Conservation (phyloP, 2,329 filamentous ascomycete species). For the Sarocladium strictum region DNA sequence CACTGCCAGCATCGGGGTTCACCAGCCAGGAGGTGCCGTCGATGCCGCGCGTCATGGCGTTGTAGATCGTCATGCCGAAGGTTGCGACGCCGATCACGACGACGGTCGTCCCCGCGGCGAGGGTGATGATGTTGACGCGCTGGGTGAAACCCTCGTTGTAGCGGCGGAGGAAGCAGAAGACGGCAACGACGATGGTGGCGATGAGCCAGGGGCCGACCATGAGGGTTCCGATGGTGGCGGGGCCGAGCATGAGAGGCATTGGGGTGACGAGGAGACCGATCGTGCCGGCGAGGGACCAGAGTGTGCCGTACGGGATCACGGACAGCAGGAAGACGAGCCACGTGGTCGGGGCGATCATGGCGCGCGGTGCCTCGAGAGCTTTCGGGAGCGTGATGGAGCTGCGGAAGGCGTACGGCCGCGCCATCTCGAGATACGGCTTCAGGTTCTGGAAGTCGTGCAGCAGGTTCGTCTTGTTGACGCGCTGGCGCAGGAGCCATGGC, state of each 20-base stretch:
- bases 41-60: slow-evolving; percentile 24
- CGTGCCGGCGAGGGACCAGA: slow-evolving; percentile 41
- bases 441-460: slow-evolving; percentile 33
- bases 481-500: slow-evolving; percentile 12
- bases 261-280: slow-evolving; percentile 42
- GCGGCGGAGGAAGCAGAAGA: slow-evolving; percentile 26
- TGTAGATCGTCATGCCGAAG: slow-evolving; percentile 33
- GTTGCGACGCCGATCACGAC: slow-evolving; percentile 35
- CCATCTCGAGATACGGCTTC: slow-evolving; percentile 24
- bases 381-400: slow-evolving; percentile 22
- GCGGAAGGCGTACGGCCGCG: slow-evolving; percentile 20
- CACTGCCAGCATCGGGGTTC: slow-evolving; percentile 19
- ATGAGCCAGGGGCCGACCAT: slow-evolving; percentile 39
- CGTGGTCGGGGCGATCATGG: slow-evolving; percentile 43
- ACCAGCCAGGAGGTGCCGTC: slow-evolving; percentile 18
- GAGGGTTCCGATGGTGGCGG: slow-evolving; percentile 36
- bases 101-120: slow-evolving; percentile 32
- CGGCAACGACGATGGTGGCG: slow-evolving; percentile 25
- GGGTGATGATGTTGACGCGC: slow-evolving; percentile 24
- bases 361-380: slow-evolving; percentile 40
- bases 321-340: slow-evolving; percentile 38
- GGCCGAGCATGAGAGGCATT: slow-evolving; percentile 35
- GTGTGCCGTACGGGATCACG: slow-evolving; percentile 36
- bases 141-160: slow-evolving; percentile 26
- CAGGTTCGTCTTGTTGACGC: slow-evolving; percentile 26